Evolutionary conservation across 192 early-diverging fungal genomes (phyloP), one percentile per base, ranked within the genome.

Genomic region (Backusella sp.): DNA sequence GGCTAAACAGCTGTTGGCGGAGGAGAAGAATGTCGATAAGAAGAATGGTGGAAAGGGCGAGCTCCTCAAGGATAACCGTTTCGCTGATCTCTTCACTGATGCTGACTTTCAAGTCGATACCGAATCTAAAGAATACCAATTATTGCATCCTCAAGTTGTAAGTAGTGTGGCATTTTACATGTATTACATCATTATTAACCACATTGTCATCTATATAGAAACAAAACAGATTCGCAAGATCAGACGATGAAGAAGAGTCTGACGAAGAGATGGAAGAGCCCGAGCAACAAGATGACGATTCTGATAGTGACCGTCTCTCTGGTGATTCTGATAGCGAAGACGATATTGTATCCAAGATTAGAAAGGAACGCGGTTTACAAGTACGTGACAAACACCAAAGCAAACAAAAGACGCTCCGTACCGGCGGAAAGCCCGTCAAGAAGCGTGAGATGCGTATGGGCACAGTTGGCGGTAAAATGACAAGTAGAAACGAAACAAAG

Each of bases 81-180:
- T 99, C 87, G 84, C 80, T 72, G 92, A 87, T 68, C 76, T 98
- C 83, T 99, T 99, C 83, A 87, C 88, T 67, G 93, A 99, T 86
- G 89, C 91, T 32, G 96, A 97, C 37, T 99, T 93, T 84, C 90
- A 96, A 80, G 91, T 99, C 49, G 95, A 98, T 79, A 92, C 93
- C 74, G 85, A 86, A 11, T 89, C 87, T 4, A 86, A 89, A 70
- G 96, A 96, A 83, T 97, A 90, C 83, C 91, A 92, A 85, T 77
- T 94, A 73, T 89, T 92, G 37, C 84, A 88, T 86, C 87, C 87
- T 44, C 72, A 67, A 66, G 56, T 66, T 68, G 78, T 80, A 73
- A 75, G 73, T 72, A 26, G 32, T 32, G 32, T 62, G 28, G 23
- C 3, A 26, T 62, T 14, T 35, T 14, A 30, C n/a, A 66, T 35